A percentile compares a stretch with the other conserved stretches of the same genome.
phyloP scores from a whole-genome alignment of 495 filamentous ascomycete species.

The Xylaria acuta region DNA sequence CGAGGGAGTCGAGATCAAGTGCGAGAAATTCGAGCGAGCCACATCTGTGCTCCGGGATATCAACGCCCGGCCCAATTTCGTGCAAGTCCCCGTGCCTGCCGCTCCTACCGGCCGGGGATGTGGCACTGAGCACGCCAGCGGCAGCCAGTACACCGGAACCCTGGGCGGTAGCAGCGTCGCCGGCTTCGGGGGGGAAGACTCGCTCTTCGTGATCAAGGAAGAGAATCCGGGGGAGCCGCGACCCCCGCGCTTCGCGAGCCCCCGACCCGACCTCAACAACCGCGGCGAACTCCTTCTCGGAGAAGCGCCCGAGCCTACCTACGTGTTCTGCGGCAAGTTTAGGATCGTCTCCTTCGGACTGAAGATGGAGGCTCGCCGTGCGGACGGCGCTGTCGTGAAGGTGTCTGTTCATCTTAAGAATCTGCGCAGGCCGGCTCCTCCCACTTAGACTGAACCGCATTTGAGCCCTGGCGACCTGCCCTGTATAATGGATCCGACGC shows the following conservation, averaged over 20 bases:
- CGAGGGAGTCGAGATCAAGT: not conserved
- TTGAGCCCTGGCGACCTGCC: not conserved
- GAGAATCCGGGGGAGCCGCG: not conserved
- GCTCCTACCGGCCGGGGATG: not conserved
- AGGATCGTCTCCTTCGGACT: not conserved
- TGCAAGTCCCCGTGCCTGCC: not conserved
- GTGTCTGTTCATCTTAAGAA: constrained; percentile 15
- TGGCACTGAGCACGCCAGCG: not conserved
- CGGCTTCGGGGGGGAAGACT: not conserved
- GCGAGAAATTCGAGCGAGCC: not conserved
- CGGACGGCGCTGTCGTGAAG: constrained; percentile 6
- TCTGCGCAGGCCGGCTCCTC: constrained; percentile 1
- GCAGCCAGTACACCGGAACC: not conserved
- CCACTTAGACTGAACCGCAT: not conserved
- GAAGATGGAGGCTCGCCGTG: constrained; percentile 12
- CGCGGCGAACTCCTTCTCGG: not conserved
- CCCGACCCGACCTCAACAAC: not conserved
- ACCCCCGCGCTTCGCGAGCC: not conserved
- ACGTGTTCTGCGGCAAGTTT: constrained; percentile 12
- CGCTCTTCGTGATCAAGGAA: constrained; percentile 10
- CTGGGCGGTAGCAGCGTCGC: not conserved
- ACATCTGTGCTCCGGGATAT: not conserved
- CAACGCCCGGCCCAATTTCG: not conserved
- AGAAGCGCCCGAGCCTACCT: not conserved
- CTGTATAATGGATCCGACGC: not conserved